phyloP scores from a whole-genome alignment of 768 basidiomycete species.

The Coprinopsis strossmayeri region DNA sequence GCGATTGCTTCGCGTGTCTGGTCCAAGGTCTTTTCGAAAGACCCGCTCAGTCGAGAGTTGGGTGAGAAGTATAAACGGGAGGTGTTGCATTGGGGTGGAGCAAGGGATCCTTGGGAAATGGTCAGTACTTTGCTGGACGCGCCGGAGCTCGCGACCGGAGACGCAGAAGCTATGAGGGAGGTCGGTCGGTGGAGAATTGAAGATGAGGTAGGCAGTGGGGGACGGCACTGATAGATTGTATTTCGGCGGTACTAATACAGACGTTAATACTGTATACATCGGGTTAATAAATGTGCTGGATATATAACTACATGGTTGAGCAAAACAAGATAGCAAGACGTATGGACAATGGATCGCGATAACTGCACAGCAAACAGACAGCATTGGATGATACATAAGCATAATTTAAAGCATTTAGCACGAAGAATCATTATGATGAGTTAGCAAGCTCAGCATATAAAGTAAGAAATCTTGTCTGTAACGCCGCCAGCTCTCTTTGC shows the following conservation, averaged over 20 bases:
- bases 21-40: conserved; percentile 59
- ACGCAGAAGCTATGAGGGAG: conserved; percentile 77
- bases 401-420: no score
- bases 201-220: conserved; percentile 56
- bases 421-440: not conserved
- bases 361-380: no score
- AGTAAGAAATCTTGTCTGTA: not conserved
- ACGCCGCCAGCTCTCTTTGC: not conserved
- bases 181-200: conserved; percentile 89
- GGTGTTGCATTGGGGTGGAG: conserved; percentile 78
- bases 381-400: no score
- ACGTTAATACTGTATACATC: no score
- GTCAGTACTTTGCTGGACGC: conserved; percentile 62
- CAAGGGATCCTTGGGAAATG: conserved; percentile 93
- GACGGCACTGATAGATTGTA: conserved; percentile 46
- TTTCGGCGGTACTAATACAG: no score
- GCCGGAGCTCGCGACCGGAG: conserved; percentile 64
- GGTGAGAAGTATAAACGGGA: conserved; percentile 81
- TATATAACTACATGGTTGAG: not conserved
- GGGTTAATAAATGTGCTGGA: not conserved
- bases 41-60: conserved; percentile 62
- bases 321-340: not conserved
- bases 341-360: no score
- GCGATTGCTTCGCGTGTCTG: conserved; percentile 94
- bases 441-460: not conserved